Conservation (phyloP, 2,329 filamentous ascomycete genomes). For the Blastomyces gilchristii region DNA sequence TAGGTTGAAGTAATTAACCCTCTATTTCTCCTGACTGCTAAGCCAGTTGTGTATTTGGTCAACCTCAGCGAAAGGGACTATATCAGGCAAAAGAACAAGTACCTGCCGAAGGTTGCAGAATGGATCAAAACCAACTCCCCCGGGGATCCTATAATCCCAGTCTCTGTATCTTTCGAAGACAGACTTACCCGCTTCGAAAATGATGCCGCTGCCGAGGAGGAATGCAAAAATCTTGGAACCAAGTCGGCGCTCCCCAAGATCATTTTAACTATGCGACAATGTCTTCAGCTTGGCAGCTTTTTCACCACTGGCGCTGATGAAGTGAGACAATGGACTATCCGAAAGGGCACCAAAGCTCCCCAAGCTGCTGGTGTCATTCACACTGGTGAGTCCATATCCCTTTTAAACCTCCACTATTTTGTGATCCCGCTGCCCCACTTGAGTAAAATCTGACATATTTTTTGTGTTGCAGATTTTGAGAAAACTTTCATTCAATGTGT, state of each 20-base stretch:
- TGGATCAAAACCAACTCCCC: conserved; percentile 89
- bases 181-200: conserved; percentile 71
- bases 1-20: conserved; percentile 98
- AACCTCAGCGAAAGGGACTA: conserved; percentile 97
- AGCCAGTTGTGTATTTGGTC: conserved; percentile 93
- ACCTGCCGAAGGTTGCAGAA: conserved; percentile 82
- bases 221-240: conserved; percentile 78
- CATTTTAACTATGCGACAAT: conserved; percentile 85
- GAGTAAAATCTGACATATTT: neutral
- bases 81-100: conserved; percentile 98
- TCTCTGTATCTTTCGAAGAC: conserved; percentile 89
- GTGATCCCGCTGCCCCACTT: neutral
- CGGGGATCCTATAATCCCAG: conserved; percentile 83
- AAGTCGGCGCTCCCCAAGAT: conserved; percentile 89
- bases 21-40: conserved; percentile 86
- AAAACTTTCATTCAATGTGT: conserved; percentile 98
- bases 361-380: conserved; percentile 97
- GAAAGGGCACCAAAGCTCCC: conserved; percentile 92
- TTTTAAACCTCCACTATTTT: neutral
- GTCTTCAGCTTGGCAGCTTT: conserved; percentile 82
- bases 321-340: conserved; percentile 96
- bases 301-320: conserved; percentile 95
- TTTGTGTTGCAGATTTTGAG: conserved; percentile 60
- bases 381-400: conserved; percentile 39
- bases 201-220: conserved; percentile 66